Conservation (phyloP, 2,329 filamentous ascomycete species). For the Claviceps sorghi region DNA sequence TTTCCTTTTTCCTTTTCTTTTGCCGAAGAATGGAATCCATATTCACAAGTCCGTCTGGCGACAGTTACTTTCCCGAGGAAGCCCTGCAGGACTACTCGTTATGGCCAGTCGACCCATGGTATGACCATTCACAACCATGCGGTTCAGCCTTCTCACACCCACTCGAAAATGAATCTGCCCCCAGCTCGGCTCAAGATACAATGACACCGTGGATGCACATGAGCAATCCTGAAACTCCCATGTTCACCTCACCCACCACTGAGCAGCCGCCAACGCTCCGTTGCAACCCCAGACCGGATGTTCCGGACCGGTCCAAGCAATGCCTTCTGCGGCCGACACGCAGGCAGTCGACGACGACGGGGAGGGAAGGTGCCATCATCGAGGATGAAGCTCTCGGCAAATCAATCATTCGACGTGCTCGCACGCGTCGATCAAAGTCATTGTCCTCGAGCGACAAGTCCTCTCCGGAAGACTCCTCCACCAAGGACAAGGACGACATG, state of each 20-base stretch:
- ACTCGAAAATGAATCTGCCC: background rate
- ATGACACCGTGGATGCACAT: background rate
- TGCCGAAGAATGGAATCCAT: background rate
- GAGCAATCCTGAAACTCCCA: background rate
- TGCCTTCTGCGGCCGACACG: background rate
- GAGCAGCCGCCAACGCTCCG: background rate
- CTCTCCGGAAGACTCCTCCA: background rate
- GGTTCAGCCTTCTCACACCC: background rate
- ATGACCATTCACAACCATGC: background rate
- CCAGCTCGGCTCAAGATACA: background rate
- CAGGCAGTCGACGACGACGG: background rate
- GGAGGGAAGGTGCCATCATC: background rate
- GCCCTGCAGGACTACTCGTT: background rate
- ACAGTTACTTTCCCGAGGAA: background rate
- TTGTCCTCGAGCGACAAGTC: background rate
- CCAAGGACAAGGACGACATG: background rate
- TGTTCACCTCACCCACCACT: background rate
- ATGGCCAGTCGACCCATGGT: background rate
- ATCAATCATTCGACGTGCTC: background rate
- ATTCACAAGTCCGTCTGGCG: background rate
- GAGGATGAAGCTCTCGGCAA: background rate
- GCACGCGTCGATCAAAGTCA: conserved; percentile 1
- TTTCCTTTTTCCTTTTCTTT: background rate
- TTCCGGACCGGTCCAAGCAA: background rate
- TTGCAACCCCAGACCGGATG: no score